Evolutionary conservation across 179 eudicot genomes (phyloP).

Genomic region (Sideroxylon spinosum): DNA sequence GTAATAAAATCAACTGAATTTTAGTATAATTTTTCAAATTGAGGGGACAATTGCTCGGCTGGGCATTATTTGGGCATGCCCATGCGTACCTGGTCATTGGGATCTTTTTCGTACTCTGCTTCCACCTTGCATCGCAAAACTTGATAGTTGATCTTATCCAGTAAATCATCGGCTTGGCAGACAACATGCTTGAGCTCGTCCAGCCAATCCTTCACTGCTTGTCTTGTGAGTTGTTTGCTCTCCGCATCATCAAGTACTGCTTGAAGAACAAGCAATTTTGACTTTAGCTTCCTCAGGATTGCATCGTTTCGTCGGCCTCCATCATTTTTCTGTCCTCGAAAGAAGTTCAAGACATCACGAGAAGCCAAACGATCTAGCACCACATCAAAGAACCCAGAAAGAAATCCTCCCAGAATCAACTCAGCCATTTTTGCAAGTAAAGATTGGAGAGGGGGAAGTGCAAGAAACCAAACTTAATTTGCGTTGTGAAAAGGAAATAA

Average conservation of each 20-base stretch:
- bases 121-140: constrained; percentile 3
- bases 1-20: no score
- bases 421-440: not conserved
- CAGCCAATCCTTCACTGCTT: constrained; percentile 15
- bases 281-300: not conserved
- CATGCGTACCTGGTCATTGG: not conserved
- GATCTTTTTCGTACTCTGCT: not conserved
- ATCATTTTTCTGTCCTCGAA: no score
- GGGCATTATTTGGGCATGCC: no score
- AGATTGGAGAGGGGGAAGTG: not conserved
- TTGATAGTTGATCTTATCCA: constrained; percentile 13
- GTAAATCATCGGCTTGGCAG: constrained; percentile 22
- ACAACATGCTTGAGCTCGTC: constrained; percentile 11
- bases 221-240: constrained; percentile 2
- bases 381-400: not conserved
- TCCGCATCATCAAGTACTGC: constrained; percentile 13
- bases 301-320: no score
- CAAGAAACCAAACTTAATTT: no score
- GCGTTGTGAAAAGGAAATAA: no score
- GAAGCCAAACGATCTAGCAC: not conserved
- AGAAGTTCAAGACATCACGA: no score
- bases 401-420: not conserved
- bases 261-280: not conserved
- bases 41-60: no score
- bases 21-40: no score